These are phyloP conservation scores for Candida suzukii DNA, from an alignment of 805 yeast species.

Conservation along the genomic window DNA sequence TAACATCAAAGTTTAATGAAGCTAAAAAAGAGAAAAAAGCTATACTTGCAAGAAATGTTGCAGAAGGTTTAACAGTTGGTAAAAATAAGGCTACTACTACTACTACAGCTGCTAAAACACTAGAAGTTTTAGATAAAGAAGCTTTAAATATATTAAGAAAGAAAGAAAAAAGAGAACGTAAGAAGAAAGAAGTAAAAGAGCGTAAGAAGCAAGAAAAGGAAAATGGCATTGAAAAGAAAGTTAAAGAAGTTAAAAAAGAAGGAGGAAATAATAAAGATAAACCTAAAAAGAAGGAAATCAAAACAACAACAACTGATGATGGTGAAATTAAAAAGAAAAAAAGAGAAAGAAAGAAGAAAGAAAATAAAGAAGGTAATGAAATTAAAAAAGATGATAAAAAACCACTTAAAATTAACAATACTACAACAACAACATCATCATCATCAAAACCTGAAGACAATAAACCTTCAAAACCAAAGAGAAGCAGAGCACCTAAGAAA, in stretches of 20 bases:
- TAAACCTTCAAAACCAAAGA: too few relatives aligned
- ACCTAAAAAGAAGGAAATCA: constrained; percentile 5
- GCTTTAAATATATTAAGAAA: background rate
- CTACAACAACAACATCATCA: too few relatives aligned
- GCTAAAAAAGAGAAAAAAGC: constrained; percentile 1
- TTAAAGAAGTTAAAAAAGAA: background rate
- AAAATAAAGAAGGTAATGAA: background rate
- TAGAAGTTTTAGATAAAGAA: too few relatives aligned
- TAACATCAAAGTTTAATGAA: background rate
- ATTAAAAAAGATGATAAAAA: too few relatives aligned
- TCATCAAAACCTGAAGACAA: too few relatives aligned
- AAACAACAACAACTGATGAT: too few relatives aligned
- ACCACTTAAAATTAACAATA: too few relatives aligned
- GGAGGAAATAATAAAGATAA: background rate
- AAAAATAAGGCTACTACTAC: background rate
- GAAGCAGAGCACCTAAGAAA: too few relatives aligned
- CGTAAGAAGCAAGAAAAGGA: constrained; percentile 6
- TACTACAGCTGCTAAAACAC: too few relatives aligned
- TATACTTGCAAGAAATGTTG: too few relatives aligned
- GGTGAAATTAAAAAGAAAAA: constrained; percentile 1
- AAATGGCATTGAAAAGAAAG: background rate
- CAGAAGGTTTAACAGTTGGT: too few relatives aligned
- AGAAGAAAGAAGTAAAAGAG: constrained; percentile 6
- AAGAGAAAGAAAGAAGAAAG: background rate
- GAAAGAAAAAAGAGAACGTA: constrained; percentile 3